Percentiles rank a stretch among this genome's conserved stretches.
Evolutionary conservation across 176 grass and related monocot species (phyloP).

Genomic region (Cenchrus fungigraminus): DNA sequence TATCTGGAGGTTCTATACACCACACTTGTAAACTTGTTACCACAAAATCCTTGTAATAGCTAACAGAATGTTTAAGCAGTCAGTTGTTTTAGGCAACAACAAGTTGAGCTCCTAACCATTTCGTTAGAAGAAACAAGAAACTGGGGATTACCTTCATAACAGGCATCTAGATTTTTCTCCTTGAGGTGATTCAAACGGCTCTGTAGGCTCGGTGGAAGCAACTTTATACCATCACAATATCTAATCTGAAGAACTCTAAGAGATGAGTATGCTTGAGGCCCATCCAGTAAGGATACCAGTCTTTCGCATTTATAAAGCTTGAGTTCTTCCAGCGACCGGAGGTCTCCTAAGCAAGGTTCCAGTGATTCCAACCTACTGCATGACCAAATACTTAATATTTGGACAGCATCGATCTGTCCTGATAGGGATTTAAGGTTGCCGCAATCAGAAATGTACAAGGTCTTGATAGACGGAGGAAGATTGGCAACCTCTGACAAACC

Average conservation of each 20-base stretch:
- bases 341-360: neutral
- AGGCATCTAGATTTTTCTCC: neutral
- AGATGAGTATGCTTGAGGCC: constrained; percentile 7
- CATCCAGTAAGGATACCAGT: neutral
- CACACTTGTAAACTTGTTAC: too few species aligned
- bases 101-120: neutral
- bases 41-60: neutral
- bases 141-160: neutral
- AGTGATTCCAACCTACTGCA: neutral
- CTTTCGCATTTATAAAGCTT: fast-evolving
- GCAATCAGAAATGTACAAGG: neutral
- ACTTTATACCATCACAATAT: neutral
- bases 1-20: neutral
- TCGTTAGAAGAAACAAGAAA: neutral
- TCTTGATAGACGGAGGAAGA: neutral
- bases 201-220: neutral
- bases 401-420: too few species aligned
- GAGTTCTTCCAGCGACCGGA: neutral
- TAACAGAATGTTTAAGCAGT: neutral
- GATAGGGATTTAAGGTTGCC: too few species aligned
- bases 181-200: neutral
- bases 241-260: fast-evolving
- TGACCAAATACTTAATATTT: too few species aligned
- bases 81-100: neutral
- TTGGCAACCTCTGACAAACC: neutral